phyloP scores from a whole-genome alignment of 305 asterid genomes.

The Fraxinus sp. region DNA sequence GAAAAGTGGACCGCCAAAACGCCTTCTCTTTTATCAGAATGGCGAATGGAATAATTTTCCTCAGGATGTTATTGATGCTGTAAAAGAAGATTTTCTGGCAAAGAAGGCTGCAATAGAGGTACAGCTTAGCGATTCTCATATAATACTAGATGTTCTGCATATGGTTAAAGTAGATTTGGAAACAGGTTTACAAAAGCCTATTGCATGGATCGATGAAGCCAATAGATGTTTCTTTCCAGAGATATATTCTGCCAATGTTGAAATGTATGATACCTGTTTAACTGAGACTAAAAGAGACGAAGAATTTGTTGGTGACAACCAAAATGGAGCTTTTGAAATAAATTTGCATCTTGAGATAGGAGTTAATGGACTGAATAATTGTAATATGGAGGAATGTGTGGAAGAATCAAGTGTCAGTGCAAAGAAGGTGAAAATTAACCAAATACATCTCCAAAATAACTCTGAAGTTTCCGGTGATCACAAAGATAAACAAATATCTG shows the following conservation, averaged over 20 bases:
- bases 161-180: constrained; percentile 34
- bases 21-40: constrained; percentile 33
- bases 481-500: constrained; percentile 2
- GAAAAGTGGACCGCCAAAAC: constrained; percentile 34
- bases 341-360: constrained; percentile 35
- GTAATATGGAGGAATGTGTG: constrained; percentile 30
- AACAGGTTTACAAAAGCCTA: constrained; percentile 34
- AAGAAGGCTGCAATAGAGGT: constrained; percentile 35
- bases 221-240: constrained; percentile 37
- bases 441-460: constrained; percentile 7
- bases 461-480: not conserved
- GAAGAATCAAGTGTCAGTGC: constrained; percentile 32
- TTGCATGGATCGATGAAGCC: constrained; percentile 47
- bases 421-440: constrained; percentile 25
- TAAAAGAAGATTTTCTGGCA: constrained; percentile 30
- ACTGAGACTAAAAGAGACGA: constrained; percentile 10
- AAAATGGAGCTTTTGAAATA: constrained; percentile 26
- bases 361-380: constrained; percentile 22
- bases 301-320: constrained; percentile 10
- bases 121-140: constrained; percentile 22
- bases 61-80: constrained; percentile 24
- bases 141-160: constrained; percentile 28
- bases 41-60: constrained; percentile 40
- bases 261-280: constrained; percentile 9
- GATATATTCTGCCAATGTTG: not conserved